Percentiles rank a stretch among this genome's conserved stretches.
Evolutionary conservation across 352 stramenopile genomes (phyloP).

Genomic region (Phytophthora pluvialis): DNA sequence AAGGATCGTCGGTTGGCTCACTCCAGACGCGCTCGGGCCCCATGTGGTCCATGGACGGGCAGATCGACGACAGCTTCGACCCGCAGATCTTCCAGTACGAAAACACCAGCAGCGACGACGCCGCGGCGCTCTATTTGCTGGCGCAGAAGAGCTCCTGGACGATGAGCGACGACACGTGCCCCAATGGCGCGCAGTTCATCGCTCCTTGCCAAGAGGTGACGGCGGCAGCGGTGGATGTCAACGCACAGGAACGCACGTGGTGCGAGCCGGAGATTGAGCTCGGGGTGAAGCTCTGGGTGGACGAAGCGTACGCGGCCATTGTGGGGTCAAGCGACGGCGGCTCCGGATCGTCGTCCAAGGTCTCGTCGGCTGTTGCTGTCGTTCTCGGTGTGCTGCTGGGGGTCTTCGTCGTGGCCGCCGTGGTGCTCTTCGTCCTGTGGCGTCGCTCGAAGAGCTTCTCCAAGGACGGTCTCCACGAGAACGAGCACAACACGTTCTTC

Average conservation of each 20-base stretch:
- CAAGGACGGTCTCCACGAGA: constrained; percentile 35
- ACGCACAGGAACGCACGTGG: constrained; percentile 35
- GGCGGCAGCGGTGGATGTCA: constrained; percentile 4
- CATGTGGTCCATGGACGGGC: constrained; percentile 41
- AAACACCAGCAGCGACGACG: background rate
- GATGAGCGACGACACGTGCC: constrained; percentile 30
- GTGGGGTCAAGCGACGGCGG: background rate
- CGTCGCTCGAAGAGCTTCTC: constrained; percentile 16
- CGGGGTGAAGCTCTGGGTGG: constrained; percentile 37
- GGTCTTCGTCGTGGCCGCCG: constrained; percentile 23
- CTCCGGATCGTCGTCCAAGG: constrained; percentile 16
- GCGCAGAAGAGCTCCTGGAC: constrained; percentile 33
- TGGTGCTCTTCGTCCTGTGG: constrained; percentile 36
- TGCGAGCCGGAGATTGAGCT: constrained; percentile 40
- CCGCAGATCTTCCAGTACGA: constrained; percentile 36
- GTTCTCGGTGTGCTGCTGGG: constrained; percentile 31
- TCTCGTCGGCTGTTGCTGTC: constrained; percentile 28
- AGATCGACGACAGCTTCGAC: constrained; percentile 44
- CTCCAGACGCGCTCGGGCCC: constrained; percentile 18
- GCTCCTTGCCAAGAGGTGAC: constrained; percentile 33
- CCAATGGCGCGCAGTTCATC: constrained; percentile 37
- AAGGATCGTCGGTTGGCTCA: background rate
- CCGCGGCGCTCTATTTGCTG: constrained; percentile 35
- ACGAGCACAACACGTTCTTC: constrained; percentile 41
- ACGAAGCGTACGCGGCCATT: constrained; percentile 6